Evolutionary conservation across 257 asterid genomes (phyloP).

Genomic region (Solanum virginianum): DNA sequence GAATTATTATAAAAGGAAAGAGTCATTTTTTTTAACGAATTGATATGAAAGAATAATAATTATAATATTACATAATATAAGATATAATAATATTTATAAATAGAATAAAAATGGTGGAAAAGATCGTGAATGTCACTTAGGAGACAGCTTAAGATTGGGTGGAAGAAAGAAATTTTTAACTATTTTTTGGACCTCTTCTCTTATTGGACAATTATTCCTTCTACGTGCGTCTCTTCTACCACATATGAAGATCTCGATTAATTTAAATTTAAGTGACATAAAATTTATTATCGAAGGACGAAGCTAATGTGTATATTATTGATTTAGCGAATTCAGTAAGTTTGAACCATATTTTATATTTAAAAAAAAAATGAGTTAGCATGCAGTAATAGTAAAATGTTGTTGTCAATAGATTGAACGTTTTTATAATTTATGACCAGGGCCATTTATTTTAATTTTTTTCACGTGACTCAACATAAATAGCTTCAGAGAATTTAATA

Average conservation of each 20-base stretch:
- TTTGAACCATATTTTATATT: no score
- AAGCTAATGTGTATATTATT: no score
- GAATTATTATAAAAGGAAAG: neutral
- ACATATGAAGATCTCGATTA: no score
- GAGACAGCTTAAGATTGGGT: conserved; percentile 23
- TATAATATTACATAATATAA: conserved; percentile 11
- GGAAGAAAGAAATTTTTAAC: neutral
- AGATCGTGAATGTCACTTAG: conserved; percentile 45
- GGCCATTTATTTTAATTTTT: neutral
- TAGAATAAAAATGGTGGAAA: conserved; percentile 7
- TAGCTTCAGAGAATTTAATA: neutral
- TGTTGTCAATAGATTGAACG: neutral
- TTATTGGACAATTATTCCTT: conserved; percentile 12
- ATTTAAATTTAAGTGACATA: no score
- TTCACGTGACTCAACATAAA: neutral
- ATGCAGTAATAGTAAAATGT: neutral
- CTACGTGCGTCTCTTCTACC: neutral
- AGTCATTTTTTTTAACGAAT: no score
- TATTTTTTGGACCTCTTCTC: conserved; percentile 5
- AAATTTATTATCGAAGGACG: fast-evolving
- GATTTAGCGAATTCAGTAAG: no score
- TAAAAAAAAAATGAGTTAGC: neutral
- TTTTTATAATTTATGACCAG: neutral
- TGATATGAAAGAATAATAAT: neutral
- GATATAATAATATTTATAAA: neutral